A percentile compares a stretch with the other conserved stretches of the same genome.
phyloP scores from a whole-genome alignment of 2,329 filamentous ascomycete species.

The Periconia sp. region DNA sequence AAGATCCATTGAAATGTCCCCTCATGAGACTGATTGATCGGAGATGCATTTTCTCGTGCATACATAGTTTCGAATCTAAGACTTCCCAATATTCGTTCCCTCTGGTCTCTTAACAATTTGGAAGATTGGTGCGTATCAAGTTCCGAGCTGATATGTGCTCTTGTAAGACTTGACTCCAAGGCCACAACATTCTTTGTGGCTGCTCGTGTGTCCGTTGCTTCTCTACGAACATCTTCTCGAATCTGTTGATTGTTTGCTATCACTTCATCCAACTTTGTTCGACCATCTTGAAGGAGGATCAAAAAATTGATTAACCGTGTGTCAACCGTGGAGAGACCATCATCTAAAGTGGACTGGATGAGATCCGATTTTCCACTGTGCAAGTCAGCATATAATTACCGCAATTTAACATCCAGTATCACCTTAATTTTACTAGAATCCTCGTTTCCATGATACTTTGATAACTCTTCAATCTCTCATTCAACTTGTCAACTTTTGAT shows the following conservation, averaged over 20 bases:
- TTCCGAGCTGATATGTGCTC: not conserved
- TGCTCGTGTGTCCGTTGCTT: not conserved
- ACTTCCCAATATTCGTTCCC: not conserved
- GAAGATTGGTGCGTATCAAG: not conserved
- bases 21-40: not conserved
- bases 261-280: not conserved
- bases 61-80: conserved; percentile 6
- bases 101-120: not conserved
- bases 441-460: not conserved
- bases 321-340: not conserved
- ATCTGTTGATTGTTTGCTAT: not conserved
- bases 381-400: not conserved
- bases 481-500: not conserved
- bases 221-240: not conserved
- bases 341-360: not conserved
- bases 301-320: not conserved
- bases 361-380: not conserved
- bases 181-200: not conserved
- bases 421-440: not conserved
- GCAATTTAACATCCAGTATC: not conserved
- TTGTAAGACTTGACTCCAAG: not conserved
- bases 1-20: conserved; percentile 5
- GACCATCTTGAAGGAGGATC: not conserved
- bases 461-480: not conserved
- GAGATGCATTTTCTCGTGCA: not conserved